Base-by-base conservation (phyloP, 2,329 filamentous ascomycete genomes). In the Aspergillus fischeri region DNA sequence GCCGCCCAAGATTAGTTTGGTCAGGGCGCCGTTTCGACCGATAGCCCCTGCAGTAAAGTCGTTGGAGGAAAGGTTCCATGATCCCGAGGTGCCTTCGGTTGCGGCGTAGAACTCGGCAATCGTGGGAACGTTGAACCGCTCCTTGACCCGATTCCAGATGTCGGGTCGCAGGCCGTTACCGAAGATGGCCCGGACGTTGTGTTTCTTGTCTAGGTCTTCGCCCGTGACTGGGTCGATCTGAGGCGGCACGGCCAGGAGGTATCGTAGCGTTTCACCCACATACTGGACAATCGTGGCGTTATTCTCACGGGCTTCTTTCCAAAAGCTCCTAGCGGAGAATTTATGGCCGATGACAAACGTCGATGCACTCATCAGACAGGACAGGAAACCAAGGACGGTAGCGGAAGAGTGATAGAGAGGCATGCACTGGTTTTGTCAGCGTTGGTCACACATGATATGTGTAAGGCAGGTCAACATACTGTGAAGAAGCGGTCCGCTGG, bases 351-450 rank as follows among this genome's bases (percentile, higher is more conserved):
- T 75, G 27, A 89, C 83, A 52, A 92, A 77, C 0, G 91, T 89
- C 41, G 80, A 82, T 45, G 87, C 88, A 0, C 76, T 74, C 54
- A 81, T 71, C 32, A 94, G 72, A 25, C 83, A 81, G 49, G 84
- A 79, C 50, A 81, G 73, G 56, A 92, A 83, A 25, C 87, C 90
- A 47, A 96, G 80, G 6, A 94, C 65, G 4, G 84, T 78, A 11
- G 89, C 92, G 0, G 91, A 91, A 44, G 88, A 88, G 76, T 96
- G 92, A 70, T 96, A 96, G 6, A 96, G 80, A 0, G 92, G 92
- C 90, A 96, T 95, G 56, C 87, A 87, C 87, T 90, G 38, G 59
- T 35, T 24, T 5, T 52, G 6, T 45, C 11, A 53, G 45, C 25
- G 50, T 27, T 17, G 20, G 17, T 17, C 17, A 11, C 20, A 44